Percentiles rank a stretch among this genome's conserved stretches.
Conservation (phyloP, 2,329 filamentous ascomycete species). For the Sporothrix pseudoabietina region DNA sequence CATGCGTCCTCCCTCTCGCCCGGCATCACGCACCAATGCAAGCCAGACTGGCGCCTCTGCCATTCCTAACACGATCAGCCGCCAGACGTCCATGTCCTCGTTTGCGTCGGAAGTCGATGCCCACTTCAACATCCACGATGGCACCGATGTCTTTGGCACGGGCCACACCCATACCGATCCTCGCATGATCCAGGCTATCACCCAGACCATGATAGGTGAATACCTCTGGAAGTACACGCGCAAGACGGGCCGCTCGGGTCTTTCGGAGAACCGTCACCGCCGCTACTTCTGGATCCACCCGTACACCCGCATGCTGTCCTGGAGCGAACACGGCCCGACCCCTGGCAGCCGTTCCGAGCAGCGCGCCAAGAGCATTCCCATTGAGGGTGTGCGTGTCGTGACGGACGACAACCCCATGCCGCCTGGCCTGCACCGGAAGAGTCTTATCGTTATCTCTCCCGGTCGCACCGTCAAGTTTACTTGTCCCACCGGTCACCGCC, state of each 20-base stretch:
- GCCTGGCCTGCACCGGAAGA: slow-evolving; percentile 91
- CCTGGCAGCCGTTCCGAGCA: slow-evolving; percentile 74
- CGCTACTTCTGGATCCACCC: slow-evolving; percentile 99
- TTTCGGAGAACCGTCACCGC: slow-evolving; percentile 86
- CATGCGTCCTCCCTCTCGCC: slow-evolving; percentile 52
- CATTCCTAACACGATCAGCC: slow-evolving; percentile 42
- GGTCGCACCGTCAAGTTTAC: slow-evolving; percentile 92
- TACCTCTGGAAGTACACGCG: slow-evolving; percentile 99
- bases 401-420: slow-evolving; percentile 94
- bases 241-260: slow-evolving; percentile 83
- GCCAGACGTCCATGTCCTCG: slow-evolving; percentile 87
- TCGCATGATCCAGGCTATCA: slow-evolving; percentile 98
- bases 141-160: slow-evolving; percentile 48
- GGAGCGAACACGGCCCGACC: slow-evolving; percentile 88
- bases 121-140: slow-evolving; percentile 76
- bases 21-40: slow-evolving; percentile 39
- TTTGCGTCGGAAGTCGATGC: slow-evolving; percentile 93
- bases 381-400: slow-evolving; percentile 89
- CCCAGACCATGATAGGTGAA: slow-evolving; percentile 99
- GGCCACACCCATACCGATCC: slow-evolving; percentile 80
- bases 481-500: slow-evolving; percentile 86
- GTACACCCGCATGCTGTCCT: slow-evolving; percentile 94
- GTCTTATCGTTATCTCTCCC: slow-evolving; percentile 84
- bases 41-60: slow-evolving; percentile 27
- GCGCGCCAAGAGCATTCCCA: slow-evolving; percentile 83